phyloP scores from a whole-genome alignment of 2,329 filamentous ascomycete species.

The Nothophaeocryptopus gaeumannii region DNA sequence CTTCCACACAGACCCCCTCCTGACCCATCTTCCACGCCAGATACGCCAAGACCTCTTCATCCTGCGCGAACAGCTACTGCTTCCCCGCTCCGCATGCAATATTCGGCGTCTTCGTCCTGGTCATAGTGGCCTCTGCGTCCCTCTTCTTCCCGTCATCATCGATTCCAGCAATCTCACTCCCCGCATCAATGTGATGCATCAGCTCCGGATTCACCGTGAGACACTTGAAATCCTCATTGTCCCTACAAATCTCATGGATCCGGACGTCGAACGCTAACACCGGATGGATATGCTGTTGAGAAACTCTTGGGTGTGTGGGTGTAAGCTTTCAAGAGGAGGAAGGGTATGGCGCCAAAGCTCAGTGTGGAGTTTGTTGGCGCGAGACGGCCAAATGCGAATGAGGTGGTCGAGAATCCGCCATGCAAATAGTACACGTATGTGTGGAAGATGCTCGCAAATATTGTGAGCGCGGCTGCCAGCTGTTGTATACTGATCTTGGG shows the following conservation, averaged over 20 bases:
- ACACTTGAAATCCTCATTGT: conserved; percentile 34
- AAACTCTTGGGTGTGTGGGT: conserved; percentile 38
- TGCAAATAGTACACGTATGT: too few relatives aligned
- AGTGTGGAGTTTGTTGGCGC: not conserved
- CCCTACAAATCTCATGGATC: conserved; percentile 39
- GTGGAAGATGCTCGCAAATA: too few relatives aligned
- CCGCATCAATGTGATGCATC: conserved; percentile 40
- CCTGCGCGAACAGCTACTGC: conserved; percentile 37
- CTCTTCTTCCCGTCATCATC: conserved; percentile 11
- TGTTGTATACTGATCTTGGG: too few relatives aligned
- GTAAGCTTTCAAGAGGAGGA: conserved; percentile 36
- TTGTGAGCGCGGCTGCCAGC: too few relatives aligned
- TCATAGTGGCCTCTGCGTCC: conserved; percentile 5
- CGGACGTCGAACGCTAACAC: conserved; percentile 42
- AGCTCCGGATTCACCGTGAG: conserved; percentile 40
- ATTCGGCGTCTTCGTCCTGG: conserved; percentile 27
- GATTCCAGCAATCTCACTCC: conserved; percentile 39
- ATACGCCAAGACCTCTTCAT: conserved; percentile 32
- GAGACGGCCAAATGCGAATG: too few relatives aligned
- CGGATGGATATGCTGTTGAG: conserved; percentile 38
- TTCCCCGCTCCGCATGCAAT: conserved; percentile 40
- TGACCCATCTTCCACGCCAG: conserved; percentile 22
- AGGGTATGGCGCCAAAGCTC: conserved; percentile 39
- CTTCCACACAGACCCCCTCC: too few relatives aligned
- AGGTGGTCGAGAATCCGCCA: too few relatives aligned